phyloP scores from a whole-genome alignment of 2,329 filamentous ascomycete genomes.

The Dothideomycetes sp. region DNA sequence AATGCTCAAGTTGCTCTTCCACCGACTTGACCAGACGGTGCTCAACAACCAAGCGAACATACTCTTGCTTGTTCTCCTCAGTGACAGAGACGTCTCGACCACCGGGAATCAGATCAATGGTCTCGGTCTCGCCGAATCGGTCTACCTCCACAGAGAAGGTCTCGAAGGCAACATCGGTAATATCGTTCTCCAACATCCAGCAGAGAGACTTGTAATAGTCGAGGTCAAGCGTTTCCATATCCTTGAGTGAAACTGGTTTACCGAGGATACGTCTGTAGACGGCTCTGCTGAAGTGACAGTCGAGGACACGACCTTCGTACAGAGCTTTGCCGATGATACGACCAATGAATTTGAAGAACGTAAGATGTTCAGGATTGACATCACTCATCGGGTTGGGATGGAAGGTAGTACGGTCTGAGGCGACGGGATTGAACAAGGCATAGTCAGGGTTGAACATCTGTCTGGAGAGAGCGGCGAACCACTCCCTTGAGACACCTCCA shows the following conservation, averaged over 20 bases:
- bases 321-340: conserved; percentile 96
- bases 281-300: conserved; percentile 97
- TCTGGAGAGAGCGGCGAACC: conserved; percentile 94
- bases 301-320: conserved; percentile 89
- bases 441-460: conserved; percentile 99
- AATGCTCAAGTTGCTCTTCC: conserved; percentile 86
- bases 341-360: conserved; percentile 99
- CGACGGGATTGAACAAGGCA: conserved; percentile 90
- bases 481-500: conserved; percentile 93
- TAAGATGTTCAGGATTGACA: conserved; percentile 89
- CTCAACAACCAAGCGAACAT: conserved; percentile 88
- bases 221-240: conserved; percentile 97
- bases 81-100: conserved; percentile 90
- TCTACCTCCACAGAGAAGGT: conserved; percentile 92
- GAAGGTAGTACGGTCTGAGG: conserved; percentile 95
- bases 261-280: conserved; percentile 97
- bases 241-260: conserved; percentile 92
- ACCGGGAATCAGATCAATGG: conserved; percentile 77
- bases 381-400: conserved; percentile 91
- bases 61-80: conserved; percentile 97
- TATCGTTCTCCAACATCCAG: conserved; percentile 98
- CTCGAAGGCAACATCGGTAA: conserved; percentile 94
- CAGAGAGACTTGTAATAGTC: conserved; percentile 98
- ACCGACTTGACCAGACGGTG: conserved; percentile 88
- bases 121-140: conserved; percentile 80